phyloP scores from a whole-genome alignment of 2,329 filamentous ascomycete species.

The Fusarium longipes region DNA sequence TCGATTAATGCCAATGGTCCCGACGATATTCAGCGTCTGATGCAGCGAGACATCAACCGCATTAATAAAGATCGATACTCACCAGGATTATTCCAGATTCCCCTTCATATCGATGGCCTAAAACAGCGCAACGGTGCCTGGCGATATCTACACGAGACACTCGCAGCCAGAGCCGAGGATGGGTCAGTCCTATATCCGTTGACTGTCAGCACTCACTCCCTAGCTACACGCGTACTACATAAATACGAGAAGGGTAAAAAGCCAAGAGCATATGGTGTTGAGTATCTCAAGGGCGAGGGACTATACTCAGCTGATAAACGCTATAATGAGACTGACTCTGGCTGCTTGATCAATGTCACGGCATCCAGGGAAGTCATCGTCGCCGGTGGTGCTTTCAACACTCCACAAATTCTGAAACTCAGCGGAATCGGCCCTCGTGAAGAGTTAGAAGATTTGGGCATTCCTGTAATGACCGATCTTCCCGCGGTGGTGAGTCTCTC shows the following conservation, averaged over 20 bases:
- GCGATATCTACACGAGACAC: constrained; percentile 29
- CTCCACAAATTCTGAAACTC: constrained; percentile 60
- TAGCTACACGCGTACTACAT: constrained; percentile 55
- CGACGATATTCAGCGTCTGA: constrained; percentile 41
- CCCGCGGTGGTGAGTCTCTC: constrained; percentile 52
- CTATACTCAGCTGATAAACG: constrained; percentile 56
- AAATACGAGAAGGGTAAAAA: neutral
- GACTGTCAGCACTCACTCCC: constrained; percentile 51
- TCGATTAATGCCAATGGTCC: constrained; percentile 35
- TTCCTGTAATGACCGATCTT: constrained; percentile 61
- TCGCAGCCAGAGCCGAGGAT: constrained; percentile 44
- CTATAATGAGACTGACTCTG: constrained; percentile 20
- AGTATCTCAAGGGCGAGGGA: constrained; percentile 55
- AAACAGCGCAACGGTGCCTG: constrained; percentile 23
- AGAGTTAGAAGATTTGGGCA: constrained; percentile 52
- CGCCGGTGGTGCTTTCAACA: constrained; percentile 40
- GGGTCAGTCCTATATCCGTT: constrained; percentile 54
- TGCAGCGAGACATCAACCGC: constrained; percentile 49
- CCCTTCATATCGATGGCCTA: constrained; percentile 40
- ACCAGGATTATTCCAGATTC: constrained; percentile 48
- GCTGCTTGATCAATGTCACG: constrained; percentile 13
- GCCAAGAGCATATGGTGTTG: constrained; percentile 38
- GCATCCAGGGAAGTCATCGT: constrained; percentile 42
- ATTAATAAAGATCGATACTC: constrained; percentile 43
- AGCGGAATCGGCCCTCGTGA: constrained; percentile 58